Evolutionary conservation across 805 yeast species (phyloP), one percentile per base, ranked within the genome.

Genomic region (Saccharomycopsis oosterbeekiorum): DNA sequence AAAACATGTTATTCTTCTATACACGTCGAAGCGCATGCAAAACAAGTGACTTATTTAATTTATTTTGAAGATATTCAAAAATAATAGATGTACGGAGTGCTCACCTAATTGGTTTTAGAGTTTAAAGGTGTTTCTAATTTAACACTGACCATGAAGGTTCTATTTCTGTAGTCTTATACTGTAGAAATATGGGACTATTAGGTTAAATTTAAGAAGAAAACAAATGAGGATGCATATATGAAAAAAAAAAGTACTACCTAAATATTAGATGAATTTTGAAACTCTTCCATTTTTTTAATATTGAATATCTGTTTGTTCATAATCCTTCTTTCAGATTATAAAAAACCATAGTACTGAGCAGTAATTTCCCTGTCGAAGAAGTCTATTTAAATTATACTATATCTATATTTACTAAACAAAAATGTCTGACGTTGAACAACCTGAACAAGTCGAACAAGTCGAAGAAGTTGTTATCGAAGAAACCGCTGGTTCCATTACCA

Each of bases 381-480:
- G 89, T 84, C 89, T 73, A 72, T 70, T 47, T 47, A 47, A 47
- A 67, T 62, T 37, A 58, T 68, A 37, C 67, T 56, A 56, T 41
- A 60, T 29, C 34, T 4, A 3, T 64, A 60, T 39, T 63, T 66
- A 67, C 64, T 66, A 66, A 68, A 57, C 57, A 68, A 78, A 71
- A 73, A 83, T 87, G 97, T 91, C 97, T 84, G 97, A 91, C 88
- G 85, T 85, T 81, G 97, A 92, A 86, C 84, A 83, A 80, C 86
- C 86, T 77, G 88, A 86, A 86, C 84, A 83, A 80, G 86, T 86
- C 76, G 88, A 86, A 77, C 93, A 86, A 80, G 89, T 86, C 78
- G 90, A 84, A 79, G 86, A 78, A 70, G 85, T 82, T 75, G 84
- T 79, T 71, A 93, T 83, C 77, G 87, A 85, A 76, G 92, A 90